phyloP scores from a whole-genome alignment of 352 stramenopile genomes.

The Phytophthora aleatoria region DNA sequence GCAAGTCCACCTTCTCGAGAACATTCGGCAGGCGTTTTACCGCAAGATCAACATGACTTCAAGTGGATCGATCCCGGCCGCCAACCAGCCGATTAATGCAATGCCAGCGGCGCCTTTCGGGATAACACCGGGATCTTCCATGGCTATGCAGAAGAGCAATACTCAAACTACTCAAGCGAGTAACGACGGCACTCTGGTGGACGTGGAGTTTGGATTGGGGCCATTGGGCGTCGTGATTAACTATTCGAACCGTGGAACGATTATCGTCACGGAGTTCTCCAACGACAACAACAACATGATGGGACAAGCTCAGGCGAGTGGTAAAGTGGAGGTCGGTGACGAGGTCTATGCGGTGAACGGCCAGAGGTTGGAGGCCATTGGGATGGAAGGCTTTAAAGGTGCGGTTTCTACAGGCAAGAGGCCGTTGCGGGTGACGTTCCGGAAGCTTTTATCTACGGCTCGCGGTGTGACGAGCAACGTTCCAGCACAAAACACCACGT shows the following conservation, averaged over 20 bases:
- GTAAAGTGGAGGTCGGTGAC: constrained; percentile 74
- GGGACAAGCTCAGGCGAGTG: constrained; percentile 73
- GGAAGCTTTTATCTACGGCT: constrained; percentile 31
- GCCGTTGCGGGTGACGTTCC: constrained; percentile 75
- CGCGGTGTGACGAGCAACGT: constrained; percentile 2
- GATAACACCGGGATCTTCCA: constrained; percentile 12
- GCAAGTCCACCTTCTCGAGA: constrained; percentile 72
- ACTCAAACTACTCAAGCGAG: constrained; percentile 17
- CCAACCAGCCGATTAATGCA: constrained; percentile 14
- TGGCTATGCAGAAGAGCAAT: constrained; percentile 10
- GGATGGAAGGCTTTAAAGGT: constrained; percentile 85
- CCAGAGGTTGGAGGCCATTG: constrained; percentile 61
- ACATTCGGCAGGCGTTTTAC: constrained; percentile 51
- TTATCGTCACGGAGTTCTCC: constrained; percentile 85
- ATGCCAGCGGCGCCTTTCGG: constrained; percentile 21
- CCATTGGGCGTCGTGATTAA: constrained; percentile 87
- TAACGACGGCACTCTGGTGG: constrained; percentile 44
- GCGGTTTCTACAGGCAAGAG: constrained; percentile 63
- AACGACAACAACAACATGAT: constrained; percentile 67
- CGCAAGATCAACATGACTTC: constrained; percentile 29
- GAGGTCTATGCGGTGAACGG: constrained; percentile 84
- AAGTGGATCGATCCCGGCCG: constrained; percentile 1
- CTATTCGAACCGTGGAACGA: constrained; percentile 69
- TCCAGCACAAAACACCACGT: constrained; percentile 6
- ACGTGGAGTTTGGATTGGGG: constrained; percentile 73